These are phyloP conservation scores for Bipolaris sorokiniana DNA, from an alignment of 2,329 filamentous ascomycete species.

Conservation along the genomic window DNA sequence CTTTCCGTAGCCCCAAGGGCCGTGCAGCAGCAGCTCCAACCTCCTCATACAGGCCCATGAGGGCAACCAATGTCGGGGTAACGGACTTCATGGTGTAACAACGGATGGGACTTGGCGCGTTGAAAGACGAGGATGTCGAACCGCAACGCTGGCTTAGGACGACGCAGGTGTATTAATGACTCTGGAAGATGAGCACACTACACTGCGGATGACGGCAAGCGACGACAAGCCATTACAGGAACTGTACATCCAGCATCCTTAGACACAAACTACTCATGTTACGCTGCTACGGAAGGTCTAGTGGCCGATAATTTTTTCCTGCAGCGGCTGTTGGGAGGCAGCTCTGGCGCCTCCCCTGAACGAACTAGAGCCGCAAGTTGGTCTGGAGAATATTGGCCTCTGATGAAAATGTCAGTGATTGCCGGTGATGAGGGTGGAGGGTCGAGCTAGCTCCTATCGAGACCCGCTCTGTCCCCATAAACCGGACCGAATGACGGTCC, in stretches of 20 bases:
- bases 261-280: not conserved
- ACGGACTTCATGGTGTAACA: slow-evolving; percentile 15
- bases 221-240: not conserved
- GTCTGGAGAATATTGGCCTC: not conserved
- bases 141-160: slow-evolving; percentile 6
- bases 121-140: slow-evolving; percentile 8
- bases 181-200: not conserved
- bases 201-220: not conserved
- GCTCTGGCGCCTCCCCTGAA: not conserved
- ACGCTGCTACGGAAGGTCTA: not conserved
- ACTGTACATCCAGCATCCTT: not conserved
- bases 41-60: slow-evolving; percentile 9
- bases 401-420: not conserved
- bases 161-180: slow-evolving; percentile 5
- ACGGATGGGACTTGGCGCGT: slow-evolving; percentile 9
- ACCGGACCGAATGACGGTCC: slow-evolving; percentile 4
- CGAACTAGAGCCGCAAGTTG: not conserved
- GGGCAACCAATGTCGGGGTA: slow-evolving; percentile 5
- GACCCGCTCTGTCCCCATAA: not conserved
- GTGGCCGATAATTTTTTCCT: not conserved
- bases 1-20: not conserved
- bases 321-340: not conserved
- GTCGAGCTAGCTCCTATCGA: slow-evolving; percentile 1
- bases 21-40: not conserved
- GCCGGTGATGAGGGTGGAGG: not conserved